A percentile compares a stretch with the other conserved stretches of the same genome.
phyloP scores from a whole-genome alignment of 352 stramenopile species.

The Phytophthora boehmeriae region DNA sequence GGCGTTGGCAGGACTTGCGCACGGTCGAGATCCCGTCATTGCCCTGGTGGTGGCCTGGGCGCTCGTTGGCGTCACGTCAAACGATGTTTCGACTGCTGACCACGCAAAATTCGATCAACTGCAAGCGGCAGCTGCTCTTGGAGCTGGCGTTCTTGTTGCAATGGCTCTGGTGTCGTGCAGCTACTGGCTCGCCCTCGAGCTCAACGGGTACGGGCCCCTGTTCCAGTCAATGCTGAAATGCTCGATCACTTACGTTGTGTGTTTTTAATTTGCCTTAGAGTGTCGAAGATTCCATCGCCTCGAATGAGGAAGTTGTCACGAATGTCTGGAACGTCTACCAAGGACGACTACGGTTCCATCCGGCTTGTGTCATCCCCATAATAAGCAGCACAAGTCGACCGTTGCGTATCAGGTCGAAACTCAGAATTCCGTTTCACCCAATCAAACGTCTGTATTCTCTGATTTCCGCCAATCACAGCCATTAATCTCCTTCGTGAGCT shows the following conservation, averaged over 20 bases:
- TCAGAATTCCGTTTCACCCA: constrained; percentile 27
- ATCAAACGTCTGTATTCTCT: constrained; percentile 2
- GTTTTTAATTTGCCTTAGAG: constrained; percentile 13
- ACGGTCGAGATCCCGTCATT: constrained; percentile 61
- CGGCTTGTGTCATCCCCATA: constrained; percentile 18
- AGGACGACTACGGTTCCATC: constrained; percentile 42
- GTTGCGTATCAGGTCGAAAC: constrained; percentile 1
- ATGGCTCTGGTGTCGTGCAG: constrained; percentile 40
- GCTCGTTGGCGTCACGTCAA: constrained; percentile 53
- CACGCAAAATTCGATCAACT: constrained; percentile 42
- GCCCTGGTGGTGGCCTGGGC: constrained; percentile 56
- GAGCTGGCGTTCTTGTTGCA: constrained; percentile 30
- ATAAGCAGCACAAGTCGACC: background rate
- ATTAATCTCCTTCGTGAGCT: constrained; percentile 1
- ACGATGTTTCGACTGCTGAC: constrained; percentile 35
- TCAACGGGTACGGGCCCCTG: constrained; percentile 29
- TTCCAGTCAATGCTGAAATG: background rate
- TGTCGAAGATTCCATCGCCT: constrained; percentile 11
- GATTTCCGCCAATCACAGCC: constrained; percentile 26
- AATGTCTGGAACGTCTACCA: constrained; percentile 23
- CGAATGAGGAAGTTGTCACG: constrained; percentile 19
- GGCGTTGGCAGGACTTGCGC: constrained; percentile 48
- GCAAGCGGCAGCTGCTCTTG: constrained; percentile 48
- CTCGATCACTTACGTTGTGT: constrained; percentile 20
- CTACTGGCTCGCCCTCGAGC: constrained; percentile 24